Evolutionary conservation across 345 rosid genomes (phyloP).

Genomic region (Eucalyptus curtisii): DNA sequence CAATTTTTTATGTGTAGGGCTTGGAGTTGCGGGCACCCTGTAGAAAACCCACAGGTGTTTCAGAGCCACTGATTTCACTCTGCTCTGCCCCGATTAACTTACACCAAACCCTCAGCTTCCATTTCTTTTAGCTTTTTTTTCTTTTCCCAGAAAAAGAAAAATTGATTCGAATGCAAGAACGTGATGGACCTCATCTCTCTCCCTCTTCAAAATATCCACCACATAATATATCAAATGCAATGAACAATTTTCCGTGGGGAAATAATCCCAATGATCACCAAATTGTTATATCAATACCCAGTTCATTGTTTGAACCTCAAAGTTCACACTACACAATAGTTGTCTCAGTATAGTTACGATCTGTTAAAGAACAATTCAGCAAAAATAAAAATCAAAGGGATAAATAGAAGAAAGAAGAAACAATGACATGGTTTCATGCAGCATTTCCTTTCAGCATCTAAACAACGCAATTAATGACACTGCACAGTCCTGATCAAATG

Average conservation of each 20-base stretch:
- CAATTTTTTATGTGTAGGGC: background rate
- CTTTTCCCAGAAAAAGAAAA: background rate
- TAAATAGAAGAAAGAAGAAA: background rate
- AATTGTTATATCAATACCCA: background rate
- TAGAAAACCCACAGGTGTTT: background rate
- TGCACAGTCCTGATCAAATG: background rate
- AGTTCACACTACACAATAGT: background rate
- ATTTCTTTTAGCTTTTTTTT: background rate
- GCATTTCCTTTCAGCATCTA: background rate
- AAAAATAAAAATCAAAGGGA: background rate
- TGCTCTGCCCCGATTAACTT: background rate
- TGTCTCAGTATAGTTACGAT: background rate
- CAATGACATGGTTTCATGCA: background rate
- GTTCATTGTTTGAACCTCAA: background rate
- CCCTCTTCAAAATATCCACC: background rate
- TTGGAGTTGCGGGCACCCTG: background rate
- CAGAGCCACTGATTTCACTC: background rate
- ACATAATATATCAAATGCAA: background rate
- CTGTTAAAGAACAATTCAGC: background rate
- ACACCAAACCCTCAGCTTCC: background rate
- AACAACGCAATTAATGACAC: background rate
- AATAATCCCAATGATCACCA: background rate
- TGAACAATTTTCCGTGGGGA: background rate
- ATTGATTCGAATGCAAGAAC: background rate
- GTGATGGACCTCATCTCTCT: background rate